Conservation (phyloP, 345 rosid genomes). For the Citrus reticulata region DNA sequence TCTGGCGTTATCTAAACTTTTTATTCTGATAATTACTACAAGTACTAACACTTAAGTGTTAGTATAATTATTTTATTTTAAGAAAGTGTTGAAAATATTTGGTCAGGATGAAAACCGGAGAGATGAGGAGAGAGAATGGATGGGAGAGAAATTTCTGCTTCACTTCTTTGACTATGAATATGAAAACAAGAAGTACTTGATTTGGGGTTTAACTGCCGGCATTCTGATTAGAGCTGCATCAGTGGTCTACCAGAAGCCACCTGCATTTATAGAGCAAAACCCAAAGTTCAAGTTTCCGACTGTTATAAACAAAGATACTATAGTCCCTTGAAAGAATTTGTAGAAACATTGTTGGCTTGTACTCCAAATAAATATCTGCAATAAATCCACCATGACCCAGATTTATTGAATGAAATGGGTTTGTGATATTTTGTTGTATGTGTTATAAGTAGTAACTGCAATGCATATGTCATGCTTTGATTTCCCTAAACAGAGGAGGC, state of each 20-base stretch:
- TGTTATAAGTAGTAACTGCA: neutral
- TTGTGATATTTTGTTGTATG: neutral
- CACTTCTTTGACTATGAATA: constrained; percentile 61
- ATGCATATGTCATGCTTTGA: neutral
- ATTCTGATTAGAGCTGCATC: constrained; percentile 75
- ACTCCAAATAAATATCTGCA: constrained; percentile 10
- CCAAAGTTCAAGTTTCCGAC: constrained; percentile 60
- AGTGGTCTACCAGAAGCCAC: constrained; percentile 52
- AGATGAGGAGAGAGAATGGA: constrained; percentile 67
- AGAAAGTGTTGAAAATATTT: constrained; percentile 8
- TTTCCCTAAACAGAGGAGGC: neutral
- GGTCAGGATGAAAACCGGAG: constrained; percentile 69
- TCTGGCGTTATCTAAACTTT: constrained; percentile 5
- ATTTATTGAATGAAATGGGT: neutral
- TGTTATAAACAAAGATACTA: constrained; percentile 32
- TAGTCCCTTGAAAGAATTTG: constrained; percentile 20
- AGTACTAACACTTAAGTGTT: neutral
- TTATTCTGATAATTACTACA: neutral
- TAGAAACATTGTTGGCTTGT: neutral
- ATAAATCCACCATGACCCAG: constrained; percentile 2
- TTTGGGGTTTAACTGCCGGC: constrained; percentile 79
- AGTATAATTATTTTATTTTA: neutral
- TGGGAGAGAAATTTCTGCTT: constrained; percentile 55
- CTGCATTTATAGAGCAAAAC: constrained; percentile 55
- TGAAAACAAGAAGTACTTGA: constrained; percentile 42